Conservation (phyloP, 495 filamentous ascomycete genomes). For the Hyaloscypha hepaticicola region DNA sequence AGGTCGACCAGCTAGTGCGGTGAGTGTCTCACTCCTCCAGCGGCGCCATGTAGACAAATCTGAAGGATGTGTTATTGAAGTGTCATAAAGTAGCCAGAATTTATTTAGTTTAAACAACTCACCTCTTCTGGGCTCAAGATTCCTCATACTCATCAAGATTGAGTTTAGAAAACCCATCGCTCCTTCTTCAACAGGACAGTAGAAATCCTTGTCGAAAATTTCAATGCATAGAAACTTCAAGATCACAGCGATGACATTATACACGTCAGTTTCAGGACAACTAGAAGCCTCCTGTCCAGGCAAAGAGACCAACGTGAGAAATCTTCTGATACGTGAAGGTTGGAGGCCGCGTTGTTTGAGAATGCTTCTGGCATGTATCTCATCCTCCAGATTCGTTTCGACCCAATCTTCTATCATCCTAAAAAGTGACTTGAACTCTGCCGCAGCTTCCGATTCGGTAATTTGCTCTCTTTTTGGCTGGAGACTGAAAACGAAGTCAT, state of each 20-base stretch:
- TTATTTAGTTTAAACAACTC: not conserved
- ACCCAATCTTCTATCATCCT: slow-evolving; percentile 19
- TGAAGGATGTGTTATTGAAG: slow-evolving; percentile 2
- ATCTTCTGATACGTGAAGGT: not conserved
- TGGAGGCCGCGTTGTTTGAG: not conserved
- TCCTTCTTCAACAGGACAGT: slow-evolving; percentile 6
- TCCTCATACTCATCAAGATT: slow-evolving; percentile 32
- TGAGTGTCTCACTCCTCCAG: slow-evolving; percentile 36
- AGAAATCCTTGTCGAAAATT: slow-evolving; percentile 16
- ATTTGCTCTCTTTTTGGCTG: slow-evolving; percentile 1
- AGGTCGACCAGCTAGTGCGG: slow-evolving; percentile 32
- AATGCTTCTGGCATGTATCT: not conserved
- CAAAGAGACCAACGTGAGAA: not conserved
- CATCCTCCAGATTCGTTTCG: slow-evolving; percentile 10
- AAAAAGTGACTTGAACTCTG: slow-evolving; percentile 15
- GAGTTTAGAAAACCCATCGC: not conserved
- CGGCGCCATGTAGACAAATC: slow-evolving; percentile 34
- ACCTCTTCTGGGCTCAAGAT: slow-evolving; percentile 2
- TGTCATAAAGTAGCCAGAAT: not conserved
- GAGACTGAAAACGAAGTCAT: slow-evolving; percentile 17
- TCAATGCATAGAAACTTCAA: slow-evolving; percentile 12
- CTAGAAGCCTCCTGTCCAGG: not conserved
- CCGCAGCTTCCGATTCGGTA: slow-evolving; percentile 12
- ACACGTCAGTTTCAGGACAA: slow-evolving; percentile 7
- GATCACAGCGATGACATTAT: slow-evolving; percentile 11